Evolutionary conservation across 805 yeast genomes (phyloP).

Genomic region (Spathaspora passalidarum): DNA sequence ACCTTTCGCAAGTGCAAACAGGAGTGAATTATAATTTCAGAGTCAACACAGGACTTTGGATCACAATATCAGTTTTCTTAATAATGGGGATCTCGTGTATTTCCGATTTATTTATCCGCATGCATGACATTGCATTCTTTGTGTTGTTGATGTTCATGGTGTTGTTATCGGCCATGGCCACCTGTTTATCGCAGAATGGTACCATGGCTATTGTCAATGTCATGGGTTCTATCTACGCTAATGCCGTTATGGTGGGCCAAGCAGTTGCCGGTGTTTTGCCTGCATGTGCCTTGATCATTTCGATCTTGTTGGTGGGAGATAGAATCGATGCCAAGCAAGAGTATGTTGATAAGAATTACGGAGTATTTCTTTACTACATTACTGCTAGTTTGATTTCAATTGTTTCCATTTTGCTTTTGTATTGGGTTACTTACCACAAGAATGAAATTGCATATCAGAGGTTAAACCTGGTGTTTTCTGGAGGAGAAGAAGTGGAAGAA

Average conservation of each 20-base stretch:
- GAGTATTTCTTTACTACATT: constrained; percentile 45
- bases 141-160: constrained; percentile 60
- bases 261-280: constrained; percentile 94
- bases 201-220: constrained; percentile 82
- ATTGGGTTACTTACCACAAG: constrained; percentile 28
- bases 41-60: constrained; percentile 55
- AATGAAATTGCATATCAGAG: constrained; percentile 18
- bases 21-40: constrained; percentile 57
- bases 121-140: constrained; percentile 46
- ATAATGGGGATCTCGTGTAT: constrained; percentile 53
- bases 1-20: constrained; percentile 62
- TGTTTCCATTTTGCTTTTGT: constrained; percentile 39
- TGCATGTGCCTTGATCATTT: constrained; percentile 60
- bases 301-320: constrained; percentile 45
- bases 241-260: constrained; percentile 92
- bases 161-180: constrained; percentile 64
- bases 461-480: constrained; percentile 11
- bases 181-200: constrained; percentile 86
- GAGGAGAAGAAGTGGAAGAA: constrained; percentile 9
- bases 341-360: constrained; percentile 35
- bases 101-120: constrained; percentile 26
- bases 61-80: constrained; percentile 58
- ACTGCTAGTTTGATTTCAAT: constrained; percentile 49
- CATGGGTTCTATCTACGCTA: constrained; percentile 73
- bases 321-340: constrained; percentile 16